These are phyloP conservation scores for Corymbia maculata DNA, from an alignment of 345 rosid species.

Conservation along the genomic window DNA sequence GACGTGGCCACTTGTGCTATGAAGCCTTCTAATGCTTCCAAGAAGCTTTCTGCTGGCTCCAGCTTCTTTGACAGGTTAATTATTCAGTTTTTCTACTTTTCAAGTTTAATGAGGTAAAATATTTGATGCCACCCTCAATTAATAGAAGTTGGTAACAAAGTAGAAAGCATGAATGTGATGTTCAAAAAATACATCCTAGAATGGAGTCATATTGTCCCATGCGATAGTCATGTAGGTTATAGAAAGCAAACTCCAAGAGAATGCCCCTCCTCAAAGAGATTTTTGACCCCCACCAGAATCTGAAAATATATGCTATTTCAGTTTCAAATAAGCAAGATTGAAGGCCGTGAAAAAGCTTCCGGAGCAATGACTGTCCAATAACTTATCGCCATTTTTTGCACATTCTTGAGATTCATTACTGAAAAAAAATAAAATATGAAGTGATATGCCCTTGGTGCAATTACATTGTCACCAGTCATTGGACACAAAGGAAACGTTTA, in stretches of 20 bases:
- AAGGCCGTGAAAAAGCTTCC: too few species aligned
- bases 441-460: too few species aligned
- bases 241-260: not conserved
- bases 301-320: not conserved
- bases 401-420: too few species aligned
- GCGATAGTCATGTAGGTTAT: not conserved
- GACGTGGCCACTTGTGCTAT: not conserved
- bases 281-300: not conserved
- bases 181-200: not conserved
- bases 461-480: too few species aligned
- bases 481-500: too few species aligned
- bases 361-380: too few species aligned
- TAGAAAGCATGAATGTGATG: not conserved
- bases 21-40: slow-evolving; percentile 14
- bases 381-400: too few species aligned
- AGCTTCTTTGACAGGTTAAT: slow-evolving; percentile 68
- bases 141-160: not conserved
- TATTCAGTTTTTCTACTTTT: slow-evolving; percentile 19
- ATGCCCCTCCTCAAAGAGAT: not conserved
- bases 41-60: slow-evolving; percentile 32
- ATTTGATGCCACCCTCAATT: not conserved
- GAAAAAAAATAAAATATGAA: too few species aligned
- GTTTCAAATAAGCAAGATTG: too few species aligned
- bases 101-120: slow-evolving; percentile 77
- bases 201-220: not conserved